Conservation (phyloP, 2,329 filamentous ascomycete species). For the Biscogniauxia sp. region DNA sequence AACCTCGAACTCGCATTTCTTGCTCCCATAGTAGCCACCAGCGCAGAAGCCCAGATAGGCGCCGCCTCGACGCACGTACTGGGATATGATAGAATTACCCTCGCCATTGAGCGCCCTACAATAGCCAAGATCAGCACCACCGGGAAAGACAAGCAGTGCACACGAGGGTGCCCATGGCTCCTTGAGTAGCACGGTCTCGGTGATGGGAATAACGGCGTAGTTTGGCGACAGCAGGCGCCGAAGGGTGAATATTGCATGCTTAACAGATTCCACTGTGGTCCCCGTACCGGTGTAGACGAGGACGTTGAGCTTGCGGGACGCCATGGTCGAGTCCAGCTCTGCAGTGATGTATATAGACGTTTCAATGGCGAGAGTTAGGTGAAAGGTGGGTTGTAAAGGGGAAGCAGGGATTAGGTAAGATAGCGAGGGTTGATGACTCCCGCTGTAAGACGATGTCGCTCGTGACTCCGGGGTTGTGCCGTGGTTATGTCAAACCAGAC, state of each 20-base stretch:
- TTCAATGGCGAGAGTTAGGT: not conserved
- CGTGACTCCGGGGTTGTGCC: not conserved
- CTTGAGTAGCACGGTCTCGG: conserved; percentile 73
- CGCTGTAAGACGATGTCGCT: not conserved
- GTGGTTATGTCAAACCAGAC: not conserved
- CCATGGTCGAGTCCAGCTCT: conserved; percentile 45
- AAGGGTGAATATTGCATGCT: conserved; percentile 83
- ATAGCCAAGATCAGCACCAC: conserved; percentile 91
- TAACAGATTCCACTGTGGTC: conserved; percentile 82
- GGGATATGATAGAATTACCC: conserved; percentile 79
- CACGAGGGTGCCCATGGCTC: conserved; percentile 90
- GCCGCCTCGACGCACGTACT: conserved; percentile 84
- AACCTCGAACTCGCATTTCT: conserved; percentile 86
- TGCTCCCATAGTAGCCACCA: conserved; percentile 85
- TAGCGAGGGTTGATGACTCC: too few relatives aligned
- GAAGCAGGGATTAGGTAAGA: not conserved
- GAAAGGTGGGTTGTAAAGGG: not conserved
- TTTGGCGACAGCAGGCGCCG: conserved; percentile 82
- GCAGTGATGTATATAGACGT: not conserved
- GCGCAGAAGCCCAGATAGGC: conserved; percentile 90
- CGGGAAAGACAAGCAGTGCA: conserved; percentile 86
- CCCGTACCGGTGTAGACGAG: conserved; percentile 93
- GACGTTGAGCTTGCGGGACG: conserved; percentile 75
- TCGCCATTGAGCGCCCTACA: conserved; percentile 83
- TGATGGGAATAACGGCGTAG: conserved; percentile 89